Conservation (phyloP, 2,329 filamentous ascomycete genomes). For the Trichoderma breve region DNA sequence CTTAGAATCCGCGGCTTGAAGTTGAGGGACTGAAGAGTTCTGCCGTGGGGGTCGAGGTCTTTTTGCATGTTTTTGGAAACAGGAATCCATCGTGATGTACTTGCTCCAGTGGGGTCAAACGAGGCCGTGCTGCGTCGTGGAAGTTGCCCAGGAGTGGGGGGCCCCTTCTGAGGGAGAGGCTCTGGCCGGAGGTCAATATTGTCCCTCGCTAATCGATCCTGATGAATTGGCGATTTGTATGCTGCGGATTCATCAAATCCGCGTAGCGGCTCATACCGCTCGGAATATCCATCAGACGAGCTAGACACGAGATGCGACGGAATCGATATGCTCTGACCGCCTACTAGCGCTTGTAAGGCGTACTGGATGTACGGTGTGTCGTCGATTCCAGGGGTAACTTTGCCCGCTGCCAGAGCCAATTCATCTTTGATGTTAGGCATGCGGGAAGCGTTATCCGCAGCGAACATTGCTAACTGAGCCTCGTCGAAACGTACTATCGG, state of each 20-base stretch:
- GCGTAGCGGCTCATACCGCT: conserved; percentile 31
- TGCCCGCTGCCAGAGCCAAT: conserved; percentile 48
- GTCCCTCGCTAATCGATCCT: neutral
- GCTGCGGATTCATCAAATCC: conserved; percentile 21
- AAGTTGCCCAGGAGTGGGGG: neutral
- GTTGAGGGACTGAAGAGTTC: conserved; percentile 52
- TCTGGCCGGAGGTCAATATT: neutral
- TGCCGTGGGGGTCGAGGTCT: conserved; percentile 40
- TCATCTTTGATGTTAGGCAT: conserved; percentile 51
- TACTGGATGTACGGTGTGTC: conserved; percentile 87
- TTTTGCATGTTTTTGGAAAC: conserved; percentile 36
- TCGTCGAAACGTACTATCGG: conserved; percentile 39
- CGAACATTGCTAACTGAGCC: conserved; percentile 40
- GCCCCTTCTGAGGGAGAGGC: neutral
- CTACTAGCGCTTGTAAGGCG: conserved; percentile 82
- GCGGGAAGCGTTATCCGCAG: conserved; percentile 33
- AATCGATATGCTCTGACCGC: conserved; percentile 63
- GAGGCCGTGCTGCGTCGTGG: conserved; percentile 7
- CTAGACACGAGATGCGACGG: conserved; percentile 50
- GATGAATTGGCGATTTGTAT: neutral
- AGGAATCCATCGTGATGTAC: conserved; percentile 31
- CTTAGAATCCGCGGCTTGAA: conserved; percentile 73
- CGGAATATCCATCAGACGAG: conserved; percentile 33
- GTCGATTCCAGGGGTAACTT: conserved; percentile 73
- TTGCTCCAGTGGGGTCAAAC: conserved; percentile 10